Percentiles rank a stretch among this genome's conserved stretches.
Evolutionary conservation across 2,329 filamentous ascomycete genomes (phyloP).

Genomic region (Microsporum ferrugineum): DNA sequence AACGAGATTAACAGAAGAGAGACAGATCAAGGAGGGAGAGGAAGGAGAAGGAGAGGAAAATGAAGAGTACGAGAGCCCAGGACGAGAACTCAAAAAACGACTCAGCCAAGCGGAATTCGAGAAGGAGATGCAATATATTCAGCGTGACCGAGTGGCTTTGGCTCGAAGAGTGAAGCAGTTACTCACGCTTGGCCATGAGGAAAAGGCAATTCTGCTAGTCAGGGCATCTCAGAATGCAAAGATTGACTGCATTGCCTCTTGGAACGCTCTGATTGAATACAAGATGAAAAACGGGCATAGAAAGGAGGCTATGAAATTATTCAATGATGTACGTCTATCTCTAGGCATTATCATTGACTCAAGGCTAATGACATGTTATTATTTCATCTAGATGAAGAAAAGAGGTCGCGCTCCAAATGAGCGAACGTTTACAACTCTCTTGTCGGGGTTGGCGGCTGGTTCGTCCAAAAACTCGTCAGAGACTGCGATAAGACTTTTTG

Average conservation of each 20-base stretch:
- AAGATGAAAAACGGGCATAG: constrained; percentile 51
- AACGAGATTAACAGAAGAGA: neutral
- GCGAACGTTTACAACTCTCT: constrained; percentile 72
- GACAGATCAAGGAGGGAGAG: neutral
- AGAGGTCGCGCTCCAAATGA: constrained; percentile 66
- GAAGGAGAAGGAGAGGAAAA: neutral
- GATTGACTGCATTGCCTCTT: constrained; percentile 59
- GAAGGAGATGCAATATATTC: constrained; percentile 51
- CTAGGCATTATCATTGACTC: neutral
- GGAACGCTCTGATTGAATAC: constrained; percentile 76
- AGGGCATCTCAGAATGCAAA: constrained; percentile 54
- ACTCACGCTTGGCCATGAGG: constrained; percentile 48
- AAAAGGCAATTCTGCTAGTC: constrained; percentile 57
- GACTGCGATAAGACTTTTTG: constrained; percentile 65
- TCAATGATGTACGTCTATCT: constrained; percentile 61
- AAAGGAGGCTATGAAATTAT: constrained; percentile 62
- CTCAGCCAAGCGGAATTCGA: constrained; percentile 26
- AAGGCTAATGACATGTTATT: constrained; percentile 8
- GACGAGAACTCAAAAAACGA: constrained; percentile 10
- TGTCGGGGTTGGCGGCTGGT: constrained; percentile 57
- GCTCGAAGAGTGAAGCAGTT: constrained; percentile 53
- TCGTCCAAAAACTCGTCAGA: constrained; percentile 46
- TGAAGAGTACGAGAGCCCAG: neutral
- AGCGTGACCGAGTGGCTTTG: constrained; percentile 58
- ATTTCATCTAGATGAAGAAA: constrained; percentile 72